Conservation (phyloP, 148 eudicot species). For the Amaranthus cruentus region DNA sequence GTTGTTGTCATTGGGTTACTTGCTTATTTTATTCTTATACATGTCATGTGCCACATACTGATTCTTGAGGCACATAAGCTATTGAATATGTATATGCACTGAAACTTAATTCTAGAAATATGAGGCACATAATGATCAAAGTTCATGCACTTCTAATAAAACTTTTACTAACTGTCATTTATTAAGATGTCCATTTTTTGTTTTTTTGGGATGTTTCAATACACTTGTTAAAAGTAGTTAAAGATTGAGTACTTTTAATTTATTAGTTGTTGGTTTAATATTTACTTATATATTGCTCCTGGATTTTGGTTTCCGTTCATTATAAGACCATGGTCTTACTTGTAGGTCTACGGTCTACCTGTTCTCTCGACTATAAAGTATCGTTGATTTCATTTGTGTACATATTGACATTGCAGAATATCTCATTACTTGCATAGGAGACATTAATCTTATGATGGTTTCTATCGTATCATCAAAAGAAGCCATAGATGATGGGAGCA, state of each 20-base stretch:
- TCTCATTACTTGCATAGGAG: slow-evolving; percentile 50
- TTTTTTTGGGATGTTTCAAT: background rate
- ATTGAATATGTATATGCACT: too few relatives aligned
- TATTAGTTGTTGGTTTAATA: background rate
- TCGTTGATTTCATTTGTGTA: background rate
- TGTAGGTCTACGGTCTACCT: background rate
- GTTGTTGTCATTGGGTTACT: too few relatives aligned
- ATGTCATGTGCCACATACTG: too few relatives aligned
- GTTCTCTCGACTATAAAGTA: background rate
- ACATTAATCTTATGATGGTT: slow-evolving; percentile 38
- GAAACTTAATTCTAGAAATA: too few relatives aligned
- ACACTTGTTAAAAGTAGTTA: background rate
- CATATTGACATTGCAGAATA: slow-evolving; percentile 37
- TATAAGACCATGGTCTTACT: background rate
- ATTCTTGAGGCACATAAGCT: too few relatives aligned
- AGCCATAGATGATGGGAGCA: slow-evolving; percentile 15
- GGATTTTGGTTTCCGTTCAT: background rate
- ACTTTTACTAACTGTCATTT: too few relatives aligned
- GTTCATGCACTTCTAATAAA: too few relatives aligned
- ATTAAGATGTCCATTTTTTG: background rate
- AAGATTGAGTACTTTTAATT: background rate
- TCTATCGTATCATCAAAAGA: slow-evolving; percentile 37
- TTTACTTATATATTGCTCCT: background rate
- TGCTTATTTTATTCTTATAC: too few relatives aligned
- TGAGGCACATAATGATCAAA: too few relatives aligned